phyloP scores from a whole-genome alignment of 306 rosid genomes.

The Trifolium repens region DNA sequence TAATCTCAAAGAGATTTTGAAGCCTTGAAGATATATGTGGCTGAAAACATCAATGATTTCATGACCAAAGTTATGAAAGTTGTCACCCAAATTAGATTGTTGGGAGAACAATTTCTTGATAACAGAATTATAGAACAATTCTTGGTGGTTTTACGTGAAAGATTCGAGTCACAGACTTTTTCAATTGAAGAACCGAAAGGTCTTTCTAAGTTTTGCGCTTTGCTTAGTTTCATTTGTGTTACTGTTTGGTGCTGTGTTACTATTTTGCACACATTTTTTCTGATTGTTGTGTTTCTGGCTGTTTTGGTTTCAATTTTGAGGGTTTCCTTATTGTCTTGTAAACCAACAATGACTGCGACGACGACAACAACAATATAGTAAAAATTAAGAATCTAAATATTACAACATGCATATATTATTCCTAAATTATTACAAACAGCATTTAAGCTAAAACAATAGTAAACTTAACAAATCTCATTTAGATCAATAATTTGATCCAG shows the following conservation, averaged over 20 bases:
- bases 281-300: too few relatives aligned
- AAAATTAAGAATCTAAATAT: slow-evolving; percentile 9
- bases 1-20: neutral
- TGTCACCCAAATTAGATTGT: neutral
- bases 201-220: neutral
- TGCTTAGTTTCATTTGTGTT: too few relatives aligned
- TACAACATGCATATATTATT: slow-evolving; percentile 13
- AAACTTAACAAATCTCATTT: neutral
- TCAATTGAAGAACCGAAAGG: neutral
- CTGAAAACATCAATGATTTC: neutral
- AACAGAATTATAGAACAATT: too few relatives aligned
- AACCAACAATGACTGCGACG: too few relatives aligned
- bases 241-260: too few relatives aligned
- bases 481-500: slow-evolving; percentile 65
- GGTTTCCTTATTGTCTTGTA: too few relatives aligned
- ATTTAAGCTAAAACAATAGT: slow-evolving; percentile 14
- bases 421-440: slow-evolving; percentile 28
- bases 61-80: neutral
- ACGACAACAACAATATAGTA: too few relatives aligned
- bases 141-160: neutral
- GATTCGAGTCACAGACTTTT: neutral
- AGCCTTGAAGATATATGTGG: neutral
- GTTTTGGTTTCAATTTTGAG: too few relatives aligned
- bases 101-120: too few relatives aligned
- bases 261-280: too few relatives aligned